These are phyloP conservation scores for Amphibolis antarctica DNA, from an alignment of 106 monocot species.

Conservation along the genomic window DNA sequence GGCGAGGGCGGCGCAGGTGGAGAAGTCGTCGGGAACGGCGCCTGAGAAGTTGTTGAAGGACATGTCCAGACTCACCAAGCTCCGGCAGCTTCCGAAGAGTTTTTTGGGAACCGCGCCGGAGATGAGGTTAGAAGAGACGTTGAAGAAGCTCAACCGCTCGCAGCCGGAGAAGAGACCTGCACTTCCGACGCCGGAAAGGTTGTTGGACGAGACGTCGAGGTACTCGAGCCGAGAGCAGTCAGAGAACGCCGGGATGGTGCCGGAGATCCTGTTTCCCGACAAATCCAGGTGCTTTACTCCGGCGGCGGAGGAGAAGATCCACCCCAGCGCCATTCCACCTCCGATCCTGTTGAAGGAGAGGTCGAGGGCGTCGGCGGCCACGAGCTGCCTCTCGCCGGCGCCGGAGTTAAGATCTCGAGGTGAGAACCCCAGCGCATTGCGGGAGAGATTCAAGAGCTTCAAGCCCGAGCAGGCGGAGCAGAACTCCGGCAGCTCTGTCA, in stretches of 20 bases:
- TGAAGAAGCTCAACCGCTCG: constrained; percentile 20
- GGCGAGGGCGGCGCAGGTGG: constrained; percentile 2
- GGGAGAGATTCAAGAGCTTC: constrained; percentile 32
- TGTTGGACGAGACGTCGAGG: constrained; percentile 12
- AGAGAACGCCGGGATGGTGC: constrained; percentile 17
- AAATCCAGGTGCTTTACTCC: constrained; percentile 36
- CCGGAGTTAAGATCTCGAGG: background rate
- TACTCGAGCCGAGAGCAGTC: constrained; percentile 6
- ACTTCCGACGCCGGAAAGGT: background rate
- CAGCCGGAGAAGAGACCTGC: constrained; percentile 25
- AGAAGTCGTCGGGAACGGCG: background rate
- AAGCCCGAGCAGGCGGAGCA: constrained; percentile 21
- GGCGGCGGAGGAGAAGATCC: constrained; percentile 21
- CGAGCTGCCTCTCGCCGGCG: background rate
- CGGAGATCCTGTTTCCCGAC: constrained; percentile 49
- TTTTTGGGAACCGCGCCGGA: constrained; percentile 26
- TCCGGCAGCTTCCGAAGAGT: constrained; percentile 7
- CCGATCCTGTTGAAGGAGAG: constrained; percentile 52
- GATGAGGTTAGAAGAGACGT: constrained; percentile 59
- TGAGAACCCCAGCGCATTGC: constrained; percentile 2
- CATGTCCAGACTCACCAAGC: constrained; percentile 6
- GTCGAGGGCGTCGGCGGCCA: constrained; percentile 31
- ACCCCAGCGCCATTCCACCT: constrained; percentile 23
- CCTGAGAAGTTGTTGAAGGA: constrained; percentile 16
- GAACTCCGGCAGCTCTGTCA: constrained; percentile 30